These are phyloP conservation scores for Gnaphalium uliginosum DNA, from an alignment of 129 eudicot genomes.

Conservation along the genomic window DNA sequence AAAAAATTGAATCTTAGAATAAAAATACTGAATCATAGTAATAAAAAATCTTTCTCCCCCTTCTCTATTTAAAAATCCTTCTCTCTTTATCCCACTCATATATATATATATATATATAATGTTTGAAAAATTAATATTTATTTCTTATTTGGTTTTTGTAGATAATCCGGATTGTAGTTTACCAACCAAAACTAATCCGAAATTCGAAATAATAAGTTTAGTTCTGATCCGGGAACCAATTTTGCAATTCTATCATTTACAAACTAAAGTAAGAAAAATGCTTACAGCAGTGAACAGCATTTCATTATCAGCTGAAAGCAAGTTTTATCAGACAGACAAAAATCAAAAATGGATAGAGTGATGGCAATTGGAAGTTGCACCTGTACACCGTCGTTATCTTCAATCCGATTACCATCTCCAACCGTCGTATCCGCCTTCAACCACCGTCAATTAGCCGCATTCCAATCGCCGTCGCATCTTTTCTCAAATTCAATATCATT, in stretches of 20 bases:
- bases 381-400: conserved; percentile 23
- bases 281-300: neutral
- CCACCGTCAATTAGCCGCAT: conserved; percentile 63
- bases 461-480: conserved; percentile 51
- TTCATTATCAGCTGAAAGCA: conserved; percentile 18
- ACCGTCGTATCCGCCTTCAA: conserved; percentile 33
- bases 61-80: too few species aligned
- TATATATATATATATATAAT: too few species aligned
- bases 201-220: too few species aligned
- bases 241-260: conserved; percentile 1
- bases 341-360: conserved; percentile 40
- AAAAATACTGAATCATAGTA: too few species aligned
- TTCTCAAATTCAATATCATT: conserved; percentile 41
- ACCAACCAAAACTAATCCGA: too few species aligned
- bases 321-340: conserved; percentile 12
- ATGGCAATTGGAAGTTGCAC: conserved; percentile 38
- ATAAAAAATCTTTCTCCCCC: too few species aligned
- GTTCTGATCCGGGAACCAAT: conserved; percentile 22
- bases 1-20: too few species aligned
- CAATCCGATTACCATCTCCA: conserved; percentile 37
- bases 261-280: conserved; percentile 1
- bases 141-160: too few species aligned
- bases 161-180: too few species aligned
- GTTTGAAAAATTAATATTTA: too few species aligned
- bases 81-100: too few species aligned